Conservation (phyloP, 2,329 filamentous ascomycete species). For the Paecilomyces variotii region DNA sequence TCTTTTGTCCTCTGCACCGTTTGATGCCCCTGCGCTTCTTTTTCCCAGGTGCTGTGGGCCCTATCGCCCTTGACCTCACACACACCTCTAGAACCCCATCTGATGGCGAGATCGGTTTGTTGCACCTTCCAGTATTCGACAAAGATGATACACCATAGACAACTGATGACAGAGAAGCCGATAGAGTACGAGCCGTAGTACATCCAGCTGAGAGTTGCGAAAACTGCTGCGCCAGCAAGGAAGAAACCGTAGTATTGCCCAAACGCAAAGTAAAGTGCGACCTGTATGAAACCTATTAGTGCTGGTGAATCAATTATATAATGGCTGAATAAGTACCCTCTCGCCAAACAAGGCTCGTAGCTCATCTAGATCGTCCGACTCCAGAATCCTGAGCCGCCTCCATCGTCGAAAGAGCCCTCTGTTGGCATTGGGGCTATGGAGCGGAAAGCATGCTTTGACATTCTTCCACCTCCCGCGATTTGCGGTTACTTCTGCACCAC, state of each 20-base stretch:
- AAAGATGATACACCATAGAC: conserved; percentile 81
- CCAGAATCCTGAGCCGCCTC: conserved; percentile 56
- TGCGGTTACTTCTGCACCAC: conserved; percentile 70
- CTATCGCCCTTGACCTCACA: conserved; percentile 72
- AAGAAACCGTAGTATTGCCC: conserved; percentile 85
- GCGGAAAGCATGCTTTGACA: conserved; percentile 69
- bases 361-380: conserved; percentile 60
- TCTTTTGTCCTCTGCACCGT: conserved; percentile 72
- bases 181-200: conserved; percentile 79
- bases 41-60: conserved; percentile 70
- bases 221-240: conserved; percentile 68
- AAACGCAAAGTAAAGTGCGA: conserved; percentile 95
- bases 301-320: background rate
- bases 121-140: conserved; percentile 96
- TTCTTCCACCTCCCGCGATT: conserved; percentile 62
- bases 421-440: conserved; percentile 72
- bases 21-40: conserved; percentile 61
- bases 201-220: conserved; percentile 70
- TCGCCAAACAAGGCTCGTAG: conserved; percentile 74
- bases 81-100: conserved; percentile 83
- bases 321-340: conserved; percentile 36
- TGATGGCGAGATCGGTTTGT: conserved; percentile 73
- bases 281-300: conserved; percentile 31
- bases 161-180: conserved; percentile 68
- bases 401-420: conserved; percentile 66